Evolutionary conservation across 1,139 yeast genomes (phyloP).

Genomic region (Geotrichum histeridarum): DNA sequence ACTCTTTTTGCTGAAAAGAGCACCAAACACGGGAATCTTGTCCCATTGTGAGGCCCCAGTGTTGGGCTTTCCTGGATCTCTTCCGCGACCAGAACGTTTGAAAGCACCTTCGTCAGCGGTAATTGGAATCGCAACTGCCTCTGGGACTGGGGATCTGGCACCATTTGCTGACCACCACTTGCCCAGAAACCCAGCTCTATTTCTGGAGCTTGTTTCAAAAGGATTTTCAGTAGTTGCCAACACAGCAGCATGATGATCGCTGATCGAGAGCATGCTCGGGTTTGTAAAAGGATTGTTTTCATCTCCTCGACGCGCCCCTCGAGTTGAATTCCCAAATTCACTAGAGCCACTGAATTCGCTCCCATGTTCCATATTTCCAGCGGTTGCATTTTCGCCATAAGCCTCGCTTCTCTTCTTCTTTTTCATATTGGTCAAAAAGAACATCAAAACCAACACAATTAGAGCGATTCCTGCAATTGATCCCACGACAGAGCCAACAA

Average conservation of each 20-base stretch:
- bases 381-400: neutral
- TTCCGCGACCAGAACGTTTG: conserved; percentile 1
- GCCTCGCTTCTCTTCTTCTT: conserved; percentile 8
- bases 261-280: conserved; percentile 12
- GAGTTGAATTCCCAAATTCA: neutral
- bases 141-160: neutral
- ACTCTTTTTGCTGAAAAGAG: neutral
- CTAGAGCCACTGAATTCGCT: neutral
- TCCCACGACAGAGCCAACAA: conserved; percentile 47
- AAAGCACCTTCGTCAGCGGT: neutral
- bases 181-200: neutral
- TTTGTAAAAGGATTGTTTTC: neutral
- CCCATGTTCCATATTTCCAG: neutral
- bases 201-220: neutral
- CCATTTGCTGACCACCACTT: conserved; percentile 1
- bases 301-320: neutral
- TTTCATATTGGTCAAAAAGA: conserved; percentile 20
- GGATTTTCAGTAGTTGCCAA: conserved; percentile 6
- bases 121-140: neutral
- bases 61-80: conserved; percentile 14
- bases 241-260: conserved; percentile 17
- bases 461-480: conserved; percentile 39
- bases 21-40: neutral
- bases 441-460: conserved; percentile 26
- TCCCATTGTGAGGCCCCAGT: neutral